A percentile compares a stretch with the other conserved stretches of the same genome.
Conservation (phyloP, 2,329 filamentous ascomycete genomes). For the Aspergillus sp. region DNA sequence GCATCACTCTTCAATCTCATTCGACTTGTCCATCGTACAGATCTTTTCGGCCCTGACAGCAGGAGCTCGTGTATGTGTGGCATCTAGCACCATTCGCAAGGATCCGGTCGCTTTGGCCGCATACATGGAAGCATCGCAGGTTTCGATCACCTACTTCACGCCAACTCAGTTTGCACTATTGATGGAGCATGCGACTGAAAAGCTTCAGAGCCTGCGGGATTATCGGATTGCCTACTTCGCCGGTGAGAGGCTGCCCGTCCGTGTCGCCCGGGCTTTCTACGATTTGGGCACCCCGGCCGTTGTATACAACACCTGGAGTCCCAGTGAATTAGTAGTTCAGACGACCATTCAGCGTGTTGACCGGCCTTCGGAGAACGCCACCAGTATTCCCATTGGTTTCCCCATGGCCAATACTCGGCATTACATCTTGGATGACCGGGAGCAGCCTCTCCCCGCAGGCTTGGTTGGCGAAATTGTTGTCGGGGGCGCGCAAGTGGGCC, state of each 20-base stretch:
- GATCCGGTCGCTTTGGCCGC: background rate
- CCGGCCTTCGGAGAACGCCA: background rate
- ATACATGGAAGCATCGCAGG: background rate
- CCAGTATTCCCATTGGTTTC: background rate
- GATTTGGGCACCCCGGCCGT: background rate
- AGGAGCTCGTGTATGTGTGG: background rate
- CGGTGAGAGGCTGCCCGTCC: slow-evolving; percentile 2
- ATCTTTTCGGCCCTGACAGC: background rate
- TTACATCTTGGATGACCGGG: background rate
- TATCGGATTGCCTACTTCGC: background rate
- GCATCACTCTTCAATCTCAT: background rate
- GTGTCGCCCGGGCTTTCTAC: background rate
- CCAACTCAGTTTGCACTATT: slow-evolving; percentile 2
- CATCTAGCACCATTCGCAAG: background rate
- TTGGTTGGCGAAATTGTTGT: slow-evolving; percentile 2
- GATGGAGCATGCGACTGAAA: background rate
- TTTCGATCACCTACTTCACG: slow-evolving; percentile 2
- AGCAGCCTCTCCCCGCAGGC: background rate
- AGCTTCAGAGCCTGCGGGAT: background rate
- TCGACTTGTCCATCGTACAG: slow-evolving; percentile 2
- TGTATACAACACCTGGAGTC: slow-evolving; percentile 1
- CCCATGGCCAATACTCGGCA: background rate
- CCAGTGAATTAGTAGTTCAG: background rate
- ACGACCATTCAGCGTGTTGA: slow-evolving; percentile 1
- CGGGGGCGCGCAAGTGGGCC: background rate